phyloP scores from a whole-genome alignment of 495 filamentous ascomycete genomes.

The Aspergillus saccharolyticus region DNA sequence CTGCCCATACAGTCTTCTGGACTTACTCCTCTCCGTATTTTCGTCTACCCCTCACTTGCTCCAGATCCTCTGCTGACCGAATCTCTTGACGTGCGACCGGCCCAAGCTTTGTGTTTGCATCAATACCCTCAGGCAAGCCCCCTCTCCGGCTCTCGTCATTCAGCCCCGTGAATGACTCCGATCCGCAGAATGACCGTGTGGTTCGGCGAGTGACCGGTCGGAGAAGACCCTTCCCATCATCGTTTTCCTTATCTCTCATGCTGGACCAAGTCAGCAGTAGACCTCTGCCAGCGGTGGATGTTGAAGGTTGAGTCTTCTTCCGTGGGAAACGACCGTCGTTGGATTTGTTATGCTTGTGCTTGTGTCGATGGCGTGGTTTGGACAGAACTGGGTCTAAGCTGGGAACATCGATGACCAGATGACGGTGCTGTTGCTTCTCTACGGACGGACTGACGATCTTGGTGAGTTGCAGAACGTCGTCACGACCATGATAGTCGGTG shows the following conservation, averaged over 20 bases:
- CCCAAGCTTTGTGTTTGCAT: conserved; percentile 27
- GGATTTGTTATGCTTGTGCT: conserved; percentile 35
- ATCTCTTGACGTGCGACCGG: conserved; percentile 31
- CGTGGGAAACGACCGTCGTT: conserved; percentile 34
- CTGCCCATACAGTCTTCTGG: background rate
- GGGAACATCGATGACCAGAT: conserved; percentile 20
- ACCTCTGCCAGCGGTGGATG: conserved; percentile 30
- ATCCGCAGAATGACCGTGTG: conserved; percentile 31
- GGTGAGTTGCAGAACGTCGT: background rate
- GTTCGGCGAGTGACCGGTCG: conserved; percentile 31
- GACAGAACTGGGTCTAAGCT: conserved; percentile 20
- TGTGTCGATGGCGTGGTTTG: conserved; percentile 24
- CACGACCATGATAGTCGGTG: conserved; percentile 1
- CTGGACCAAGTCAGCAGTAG: conserved; percentile 34
- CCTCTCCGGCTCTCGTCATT: conserved; percentile 28
- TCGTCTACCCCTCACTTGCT: conserved; percentile 33
- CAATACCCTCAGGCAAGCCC: conserved; percentile 30
- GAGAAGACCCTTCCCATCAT: conserved; percentile 31
- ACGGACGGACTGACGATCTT: background rate
- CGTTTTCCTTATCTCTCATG: conserved; percentile 32
- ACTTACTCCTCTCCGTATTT: conserved; percentile 47
- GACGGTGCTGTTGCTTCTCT: conserved; percentile 16
- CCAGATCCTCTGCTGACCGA: conserved; percentile 39
- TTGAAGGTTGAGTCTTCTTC: conserved; percentile 35
- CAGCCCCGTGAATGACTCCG: conserved; percentile 26